Evolutionary conservation across 2,329 filamentous ascomycete genomes (phyloP).

Genomic region (Penicillium sp.): DNA sequence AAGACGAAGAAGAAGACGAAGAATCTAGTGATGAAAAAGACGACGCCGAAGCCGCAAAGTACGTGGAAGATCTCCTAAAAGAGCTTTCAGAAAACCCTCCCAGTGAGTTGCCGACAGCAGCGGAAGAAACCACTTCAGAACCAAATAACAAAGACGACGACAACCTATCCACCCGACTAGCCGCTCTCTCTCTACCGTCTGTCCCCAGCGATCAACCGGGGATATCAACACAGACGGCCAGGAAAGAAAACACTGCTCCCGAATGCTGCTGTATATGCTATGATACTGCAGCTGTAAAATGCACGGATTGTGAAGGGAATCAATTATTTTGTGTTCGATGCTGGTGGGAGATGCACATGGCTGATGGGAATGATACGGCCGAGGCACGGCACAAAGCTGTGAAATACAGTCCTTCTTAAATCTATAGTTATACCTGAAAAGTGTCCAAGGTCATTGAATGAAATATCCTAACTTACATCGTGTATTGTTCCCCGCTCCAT

Average conservation of each 20-base stretch:
- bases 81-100: conserved; percentile 1
- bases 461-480: background rate
- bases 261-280: conserved; percentile 80
- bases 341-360: conserved; percentile 79
- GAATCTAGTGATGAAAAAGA: conserved; percentile 10
- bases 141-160: background rate
- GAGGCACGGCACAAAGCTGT: conserved; percentile 67
- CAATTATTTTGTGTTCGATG: conserved; percentile 68
- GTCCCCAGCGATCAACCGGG: conserved; percentile 11
- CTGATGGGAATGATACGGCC: conserved; percentile 61
- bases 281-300: conserved; percentile 70
- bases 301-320: conserved; percentile 66
- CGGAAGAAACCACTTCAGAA: conserved; percentile 17
- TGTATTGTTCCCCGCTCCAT: background rate
- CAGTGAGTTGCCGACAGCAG: background rate
- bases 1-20: background rate
- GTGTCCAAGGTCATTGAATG: background rate
- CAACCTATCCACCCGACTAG: background rate
- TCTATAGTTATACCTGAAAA: background rate
- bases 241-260: background rate
- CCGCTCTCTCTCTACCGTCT: conserved; percentile 12
- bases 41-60: conserved; percentile 12
- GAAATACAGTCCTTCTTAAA: conserved; percentile 45
- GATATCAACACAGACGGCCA: background rate
- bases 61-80: conserved; percentile 10